These are phyloP conservation scores for Rhodomyrtus psidioides DNA, from an alignment of 441 rosid species.

Conservation along the genomic window DNA sequence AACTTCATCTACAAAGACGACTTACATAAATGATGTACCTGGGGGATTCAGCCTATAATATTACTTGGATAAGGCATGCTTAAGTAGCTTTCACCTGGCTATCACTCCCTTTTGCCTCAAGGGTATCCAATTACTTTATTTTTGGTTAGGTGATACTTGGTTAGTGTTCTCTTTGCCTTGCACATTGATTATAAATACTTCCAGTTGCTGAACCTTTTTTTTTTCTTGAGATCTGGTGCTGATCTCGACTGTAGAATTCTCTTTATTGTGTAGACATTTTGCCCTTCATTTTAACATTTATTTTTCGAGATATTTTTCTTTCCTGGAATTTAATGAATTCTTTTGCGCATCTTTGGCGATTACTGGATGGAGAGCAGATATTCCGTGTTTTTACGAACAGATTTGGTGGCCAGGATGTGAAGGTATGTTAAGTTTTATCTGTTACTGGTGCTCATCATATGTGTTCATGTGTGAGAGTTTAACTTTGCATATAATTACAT, in stretches of 20 bases:
- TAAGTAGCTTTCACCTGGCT: neutral
- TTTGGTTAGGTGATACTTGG: neutral
- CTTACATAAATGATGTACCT: neutral
- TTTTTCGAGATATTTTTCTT: neutral
- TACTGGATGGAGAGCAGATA: conserved; percentile 39
- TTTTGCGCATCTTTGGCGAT: neutral
- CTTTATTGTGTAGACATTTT: neutral
- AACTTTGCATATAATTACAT: neutral
- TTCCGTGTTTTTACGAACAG: conserved; percentile 52
- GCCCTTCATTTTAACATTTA: neutral
- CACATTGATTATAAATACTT: neutral
- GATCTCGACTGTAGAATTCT: neutral
- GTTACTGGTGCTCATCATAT: neutral
- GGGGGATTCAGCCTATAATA: neutral
- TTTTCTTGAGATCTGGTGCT: neutral
- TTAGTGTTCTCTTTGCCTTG: neutral
- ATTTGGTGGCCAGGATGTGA: conserved; percentile 85
- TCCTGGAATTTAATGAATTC: neutral
- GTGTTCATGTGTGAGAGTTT: neutral
- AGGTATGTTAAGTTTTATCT: conserved; percentile 37
- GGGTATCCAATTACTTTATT: neutral
- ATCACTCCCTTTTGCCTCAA: neutral
- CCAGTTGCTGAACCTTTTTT: neutral
- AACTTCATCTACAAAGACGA: neutral
- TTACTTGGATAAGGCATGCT: neutral